These are phyloP conservation scores for Chondrostereum purpureum DNA, from an alignment of 1,284 basidiomycete species.

Conservation along the genomic window DNA sequence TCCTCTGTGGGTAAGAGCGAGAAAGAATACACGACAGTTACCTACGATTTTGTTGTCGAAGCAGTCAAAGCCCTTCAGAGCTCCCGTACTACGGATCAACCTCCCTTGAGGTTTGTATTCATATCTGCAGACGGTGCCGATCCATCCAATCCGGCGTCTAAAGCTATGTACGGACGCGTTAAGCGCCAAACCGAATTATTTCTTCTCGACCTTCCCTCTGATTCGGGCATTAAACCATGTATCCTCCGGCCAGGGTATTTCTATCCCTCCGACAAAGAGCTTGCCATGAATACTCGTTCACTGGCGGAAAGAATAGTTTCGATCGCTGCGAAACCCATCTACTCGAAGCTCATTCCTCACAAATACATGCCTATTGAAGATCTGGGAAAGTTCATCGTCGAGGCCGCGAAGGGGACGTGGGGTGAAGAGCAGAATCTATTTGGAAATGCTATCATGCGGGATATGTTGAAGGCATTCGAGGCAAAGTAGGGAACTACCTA, in stretches of 20 bases:
- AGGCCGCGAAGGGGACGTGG: neutral
- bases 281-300: slow-evolving; percentile 1
- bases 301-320: neutral
- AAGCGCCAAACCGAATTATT: slow-evolving; percentile 3
- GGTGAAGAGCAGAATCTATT: neutral
- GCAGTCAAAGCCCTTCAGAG: slow-evolving; percentile 25
- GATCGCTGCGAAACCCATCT: neutral
- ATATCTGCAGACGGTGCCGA: slow-evolving; percentile 4
- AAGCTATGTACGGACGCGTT: slow-evolving; percentile 5
- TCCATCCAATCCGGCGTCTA: neutral
- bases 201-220: slow-evolving; percentile 2
- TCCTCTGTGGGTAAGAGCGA: slow-evolving; percentile 26
- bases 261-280: neutral
- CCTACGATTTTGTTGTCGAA: slow-evolving; percentile 27
- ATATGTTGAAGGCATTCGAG: neutral
- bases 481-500: too few species aligned
- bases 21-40: slow-evolving; percentile 30
- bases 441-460: neutral
- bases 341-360: neutral
- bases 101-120: slow-evolving; percentile 4
- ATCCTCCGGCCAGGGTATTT: slow-evolving; percentile 5
- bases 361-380: slow-evolving; percentile 2
- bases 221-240: neutral
- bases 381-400: neutral
- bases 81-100: neutral